Evolutionary conservation across 2,329 filamentous ascomycete species (phyloP).

Genomic region (Furcasterigmium furcatum): DNA sequence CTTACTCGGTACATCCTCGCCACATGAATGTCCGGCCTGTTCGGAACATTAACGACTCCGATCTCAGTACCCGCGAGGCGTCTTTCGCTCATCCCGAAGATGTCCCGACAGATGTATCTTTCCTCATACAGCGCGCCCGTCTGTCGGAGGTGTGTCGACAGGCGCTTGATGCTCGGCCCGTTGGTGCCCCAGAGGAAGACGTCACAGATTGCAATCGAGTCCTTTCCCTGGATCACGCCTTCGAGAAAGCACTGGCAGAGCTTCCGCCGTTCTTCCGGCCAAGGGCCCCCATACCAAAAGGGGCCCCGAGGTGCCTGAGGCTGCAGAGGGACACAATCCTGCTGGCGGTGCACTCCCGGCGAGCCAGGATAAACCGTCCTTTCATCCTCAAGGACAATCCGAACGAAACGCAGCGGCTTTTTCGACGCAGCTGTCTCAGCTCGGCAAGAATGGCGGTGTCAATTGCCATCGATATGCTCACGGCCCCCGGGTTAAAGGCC

Average conservation of each 20-base stretch:
- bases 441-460: conserved; percentile 19
- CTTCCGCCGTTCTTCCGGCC: conserved; percentile 15
- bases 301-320: conserved; percentile 9
- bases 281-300: conserved; percentile 6
- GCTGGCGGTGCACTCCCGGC: conserved; percentile 17
- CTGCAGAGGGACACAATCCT: conserved; percentile 17
- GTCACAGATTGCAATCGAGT: conserved; percentile 25
- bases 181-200: conserved; percentile 20
- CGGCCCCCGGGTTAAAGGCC: too few species aligned
- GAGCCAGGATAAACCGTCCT: conserved; percentile 20
- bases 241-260: conserved; percentile 11
- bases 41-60: conserved; percentile 32
- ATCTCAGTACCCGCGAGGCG: conserved; percentile 24
- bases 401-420: conserved; percentile 5
- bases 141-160: conserved; percentile 31
- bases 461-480: conserved; percentile 14
- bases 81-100: conserved; percentile 22
- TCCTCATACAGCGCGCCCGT: conserved; percentile 31
- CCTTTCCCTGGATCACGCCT: conserved; percentile 25
- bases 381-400: conserved; percentile 16
- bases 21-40: conserved; percentile 36
- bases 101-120: conserved; percentile 30
- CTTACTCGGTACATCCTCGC: conserved; percentile 30
- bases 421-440: conserved; percentile 14
- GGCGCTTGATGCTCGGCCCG: conserved; percentile 26